phyloP scores from a whole-genome alignment of 352 stramenopile genomes.

The Detonula confervacea region DNA sequence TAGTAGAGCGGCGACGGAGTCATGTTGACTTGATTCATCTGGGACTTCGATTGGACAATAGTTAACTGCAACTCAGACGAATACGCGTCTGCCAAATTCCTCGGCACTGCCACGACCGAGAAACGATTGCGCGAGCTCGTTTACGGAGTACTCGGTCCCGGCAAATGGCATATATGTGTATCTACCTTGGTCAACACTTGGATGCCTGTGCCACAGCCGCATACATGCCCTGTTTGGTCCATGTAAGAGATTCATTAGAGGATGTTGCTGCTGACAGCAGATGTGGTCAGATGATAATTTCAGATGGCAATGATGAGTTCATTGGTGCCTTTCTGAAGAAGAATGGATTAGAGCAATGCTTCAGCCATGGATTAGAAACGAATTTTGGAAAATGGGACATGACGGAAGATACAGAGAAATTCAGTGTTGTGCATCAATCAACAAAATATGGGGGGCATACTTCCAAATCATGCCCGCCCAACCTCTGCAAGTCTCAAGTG shows the following conservation, averaged over 20 bases:
- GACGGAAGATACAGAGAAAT: background rate
- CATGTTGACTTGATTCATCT: too few relatives aligned
- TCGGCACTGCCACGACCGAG: constrained; percentile 52
- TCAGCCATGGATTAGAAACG: constrained; percentile 45
- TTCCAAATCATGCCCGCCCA: constrained; percentile 40
- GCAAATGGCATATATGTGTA: constrained; percentile 45
- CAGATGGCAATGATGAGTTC: constrained; percentile 55
- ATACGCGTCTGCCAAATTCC: constrained; percentile 62
- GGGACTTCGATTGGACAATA: constrained; percentile 62
- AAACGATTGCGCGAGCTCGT: too few relatives aligned
- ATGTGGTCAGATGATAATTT: constrained; percentile 50
- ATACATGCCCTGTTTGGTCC: constrained; percentile 43
- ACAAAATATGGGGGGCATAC: constrained; percentile 50
- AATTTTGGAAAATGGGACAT: constrained; percentile 34
- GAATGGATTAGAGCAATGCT: constrained; percentile 42
- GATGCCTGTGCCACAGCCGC: constrained; percentile 35
- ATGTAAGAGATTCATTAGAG: constrained; percentile 31
- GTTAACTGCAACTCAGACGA: constrained; percentile 61
- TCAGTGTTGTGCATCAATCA: constrained; percentile 49
- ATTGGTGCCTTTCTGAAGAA: constrained; percentile 43
- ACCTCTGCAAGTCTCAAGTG: constrained; percentile 57
- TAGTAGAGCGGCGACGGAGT: too few relatives aligned
- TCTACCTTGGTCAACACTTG: constrained; percentile 37
- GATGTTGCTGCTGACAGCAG: constrained; percentile 18
- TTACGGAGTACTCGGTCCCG: constrained; percentile 17